phyloP scores from a whole-genome alignment of 1,284 basidiomycete genomes.

The Porodaedalea pini region DNA sequence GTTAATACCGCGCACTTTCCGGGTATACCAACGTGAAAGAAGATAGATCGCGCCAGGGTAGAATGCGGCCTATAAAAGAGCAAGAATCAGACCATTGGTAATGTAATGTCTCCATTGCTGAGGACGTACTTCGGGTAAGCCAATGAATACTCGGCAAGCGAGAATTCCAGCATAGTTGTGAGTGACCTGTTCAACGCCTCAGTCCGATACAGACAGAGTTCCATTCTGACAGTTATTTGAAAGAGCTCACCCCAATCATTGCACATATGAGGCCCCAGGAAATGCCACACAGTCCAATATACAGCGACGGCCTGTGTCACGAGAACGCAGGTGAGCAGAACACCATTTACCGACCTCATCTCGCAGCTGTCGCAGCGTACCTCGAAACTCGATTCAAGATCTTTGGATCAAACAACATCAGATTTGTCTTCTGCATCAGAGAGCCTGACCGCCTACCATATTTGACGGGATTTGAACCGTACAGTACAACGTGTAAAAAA shows the following conservation, averaged over 20 bases:
- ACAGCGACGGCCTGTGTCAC: conserved; percentile 49
- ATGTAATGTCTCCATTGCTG: neutral
- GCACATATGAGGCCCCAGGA: conserved; percentile 61
- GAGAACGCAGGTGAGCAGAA: too few species aligned
- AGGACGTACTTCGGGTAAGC: conserved; percentile 46
- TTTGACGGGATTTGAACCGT: conserved; percentile 65
- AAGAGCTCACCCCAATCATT: conserved; percentile 51
- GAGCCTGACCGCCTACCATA: conserved; percentile 45
- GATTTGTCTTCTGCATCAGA: neutral
- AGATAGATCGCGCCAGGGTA: conserved; percentile 24
- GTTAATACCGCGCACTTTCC: conserved; percentile 27
- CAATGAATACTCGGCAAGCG: conserved; percentile 58
- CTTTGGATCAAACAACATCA: conserved; percentile 28
- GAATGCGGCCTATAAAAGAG: conserved; percentile 18
- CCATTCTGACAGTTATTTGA: conserved; percentile 10
- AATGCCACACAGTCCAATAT: conserved; percentile 61
- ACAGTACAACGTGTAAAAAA: conserved; percentile 57
- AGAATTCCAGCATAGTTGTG: conserved; percentile 53
- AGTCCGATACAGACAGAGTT: conserved; percentile 16
- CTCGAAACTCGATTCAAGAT: conserved; percentile 50
- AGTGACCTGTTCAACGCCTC: conserved; percentile 39
- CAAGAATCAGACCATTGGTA: too few species aligned
- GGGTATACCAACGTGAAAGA: conserved; percentile 25
- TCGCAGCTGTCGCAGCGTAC: conserved; percentile 29
- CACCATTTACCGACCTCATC: neutral